A percentile compares a stretch with the other conserved stretches of the same genome.
Evolutionary conservation across 2,329 filamentous ascomycete species (phyloP).

Genomic region (Penicillium decumbens): DNA sequence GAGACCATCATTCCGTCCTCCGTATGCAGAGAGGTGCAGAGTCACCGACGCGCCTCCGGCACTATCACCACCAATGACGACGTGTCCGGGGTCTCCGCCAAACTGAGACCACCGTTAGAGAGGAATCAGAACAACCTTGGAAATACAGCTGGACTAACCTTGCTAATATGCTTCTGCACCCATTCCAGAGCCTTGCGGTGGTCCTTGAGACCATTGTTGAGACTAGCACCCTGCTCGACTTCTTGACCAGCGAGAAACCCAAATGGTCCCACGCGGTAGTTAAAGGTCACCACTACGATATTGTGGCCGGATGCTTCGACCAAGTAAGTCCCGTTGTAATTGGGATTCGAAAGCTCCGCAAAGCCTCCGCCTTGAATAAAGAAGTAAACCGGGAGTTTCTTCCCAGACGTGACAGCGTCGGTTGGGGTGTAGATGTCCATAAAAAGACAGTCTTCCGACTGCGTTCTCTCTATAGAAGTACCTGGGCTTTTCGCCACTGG

Average conservation of each 20-base stretch:
- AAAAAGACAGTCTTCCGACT: slow-evolving; percentile 42
- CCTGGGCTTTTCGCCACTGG: slow-evolving; percentile 58
- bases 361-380: slow-evolving; percentile 61
- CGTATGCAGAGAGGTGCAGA: slow-evolving; percentile 57
- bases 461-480: slow-evolving; percentile 50
- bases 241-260: slow-evolving; percentile 64
- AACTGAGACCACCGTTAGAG: slow-evolving; percentile 45
- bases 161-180: slow-evolving; percentile 61
- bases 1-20: slow-evolving; percentile 45
- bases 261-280: slow-evolving; percentile 70
- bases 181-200: slow-evolving; percentile 65
- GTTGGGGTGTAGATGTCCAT: slow-evolving; percentile 41
- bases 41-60: slow-evolving; percentile 63
- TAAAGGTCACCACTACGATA: slow-evolving; percentile 67
- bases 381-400: slow-evolving; percentile 59
- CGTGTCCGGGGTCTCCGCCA: slow-evolving; percentile 63
- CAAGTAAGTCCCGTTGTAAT: slow-evolving; percentile 60
- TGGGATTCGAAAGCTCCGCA: slow-evolving; percentile 54
- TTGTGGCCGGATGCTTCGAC: slow-evolving; percentile 54
- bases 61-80: slow-evolving; percentile 64
- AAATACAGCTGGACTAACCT: slow-evolving; percentile 29
- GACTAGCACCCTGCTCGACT: slow-evolving; percentile 45
- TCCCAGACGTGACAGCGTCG: slow-evolving; percentile 35
- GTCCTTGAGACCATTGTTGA: slow-evolving; percentile 68
- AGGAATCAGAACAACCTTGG: background rate